Base-by-base conservation (phyloP, 140 eudicot genomes). In the Oenanthe javanica region DNA sequence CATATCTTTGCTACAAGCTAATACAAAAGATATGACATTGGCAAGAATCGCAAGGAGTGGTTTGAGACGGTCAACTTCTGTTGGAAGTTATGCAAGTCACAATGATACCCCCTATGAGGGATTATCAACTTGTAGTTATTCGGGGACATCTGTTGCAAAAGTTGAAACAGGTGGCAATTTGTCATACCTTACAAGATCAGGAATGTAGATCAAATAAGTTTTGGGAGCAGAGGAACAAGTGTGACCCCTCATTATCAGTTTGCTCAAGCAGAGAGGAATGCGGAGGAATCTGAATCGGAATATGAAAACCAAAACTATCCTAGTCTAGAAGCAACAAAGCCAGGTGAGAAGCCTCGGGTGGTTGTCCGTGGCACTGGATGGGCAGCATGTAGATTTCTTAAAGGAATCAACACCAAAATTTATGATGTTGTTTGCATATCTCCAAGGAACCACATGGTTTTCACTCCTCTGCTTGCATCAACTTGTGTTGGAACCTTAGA, bases 391-490 rank as follows among this genome's bases (percentile, higher is more conserved):
- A 86, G 98, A 81, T 92, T 94, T 82, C 96, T 94, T 38, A 94
- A 94, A 83, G 98, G 97, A 55, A 64, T 94, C 25, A 93, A 94
- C 81, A 92, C 97, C 9, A 81, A 75, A 74, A 46, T 85, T 43
- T 94, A 92, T 48, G 96, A 94, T 67, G 82, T 92, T 82, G 97
- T 94, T 74, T 94, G 97, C 81, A 88, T 94, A 77, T 90, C 98
- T 38, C 98, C 98, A 1, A 89, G 98, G 80, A 94, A 94, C 83
- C 98, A 94, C 79, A 94, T 94, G 98, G 98, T 94, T 45, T 94
- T 94, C 83, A 94, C 98, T 59, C 97, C 98, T 80, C 82, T 94
- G 87, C 86, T 94, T 48, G 98, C 98, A 42, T 94, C 98, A 12
- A 94, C 98, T 45, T 92, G 97, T 86, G 98, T 94, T 69, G 98